phyloP scores from a whole-genome alignment of 1,284 basidiomycete species.

The Cutaneotrichosporon cavernicola region DNA sequence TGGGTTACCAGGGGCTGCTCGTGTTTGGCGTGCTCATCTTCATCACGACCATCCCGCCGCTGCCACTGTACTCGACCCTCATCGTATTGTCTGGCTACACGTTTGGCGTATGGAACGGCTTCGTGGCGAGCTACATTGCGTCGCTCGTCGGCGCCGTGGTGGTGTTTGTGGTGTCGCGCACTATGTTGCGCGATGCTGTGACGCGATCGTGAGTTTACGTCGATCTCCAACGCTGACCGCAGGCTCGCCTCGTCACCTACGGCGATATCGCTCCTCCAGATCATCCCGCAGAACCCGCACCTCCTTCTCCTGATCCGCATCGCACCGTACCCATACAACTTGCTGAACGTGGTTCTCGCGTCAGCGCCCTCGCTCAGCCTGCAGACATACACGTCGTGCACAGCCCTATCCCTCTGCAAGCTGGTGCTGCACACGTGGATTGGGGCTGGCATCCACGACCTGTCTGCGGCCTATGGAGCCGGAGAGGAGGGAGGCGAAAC shows the following conservation, averaged over 20 bases:
- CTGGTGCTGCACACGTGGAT: constrained; percentile 52
- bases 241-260: constrained; percentile 45
- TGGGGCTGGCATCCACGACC: constrained; percentile 43
- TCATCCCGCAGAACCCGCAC: constrained; percentile 51
- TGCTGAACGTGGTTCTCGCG: constrained; percentile 59
- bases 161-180: constrained; percentile 54
- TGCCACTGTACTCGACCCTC: constrained; percentile 58
- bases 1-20: constrained; percentile 46
- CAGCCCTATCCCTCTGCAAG: constrained; percentile 56
- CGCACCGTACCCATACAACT: constrained; percentile 58
- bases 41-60: constrained; percentile 53
- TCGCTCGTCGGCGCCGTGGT: constrained; percentile 55
- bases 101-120: constrained; percentile 56
- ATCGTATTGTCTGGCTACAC: constrained; percentile 58
- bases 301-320: constrained; percentile 57
- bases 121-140: constrained; percentile 56
- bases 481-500: not conserved
- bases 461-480: constrained; percentile 30
- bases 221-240: constrained; percentile 2
- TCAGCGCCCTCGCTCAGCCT: constrained; percentile 54
- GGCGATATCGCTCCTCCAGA: constrained; percentile 43
- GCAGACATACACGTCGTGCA: constrained; percentile 55
- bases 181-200: constrained; percentile 42
- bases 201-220: constrained; percentile 37
- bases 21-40: constrained; percentile 52